Conservation (phyloP, 345 rosid species). For the Psidium guajava region DNA sequence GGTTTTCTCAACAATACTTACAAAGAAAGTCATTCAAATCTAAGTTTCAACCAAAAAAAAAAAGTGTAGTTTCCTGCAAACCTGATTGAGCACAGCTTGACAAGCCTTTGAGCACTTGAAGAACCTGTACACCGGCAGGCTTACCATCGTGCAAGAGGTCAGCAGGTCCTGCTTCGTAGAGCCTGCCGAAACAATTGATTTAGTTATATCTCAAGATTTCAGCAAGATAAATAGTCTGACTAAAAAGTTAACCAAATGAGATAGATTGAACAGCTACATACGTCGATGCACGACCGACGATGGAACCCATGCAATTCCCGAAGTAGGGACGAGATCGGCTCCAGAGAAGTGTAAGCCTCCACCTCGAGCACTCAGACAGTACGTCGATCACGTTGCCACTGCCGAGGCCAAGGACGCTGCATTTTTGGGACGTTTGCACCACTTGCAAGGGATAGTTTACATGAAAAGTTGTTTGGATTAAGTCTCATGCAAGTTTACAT, state of each 20-base stretch:
- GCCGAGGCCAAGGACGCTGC: constrained; percentile 45
- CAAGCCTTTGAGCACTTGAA: constrained; percentile 31
- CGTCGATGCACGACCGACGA: constrained; percentile 16
- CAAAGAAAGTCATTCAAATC: not conserved
- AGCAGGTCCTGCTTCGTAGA: constrained; percentile 58
- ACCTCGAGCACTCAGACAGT: constrained; percentile 55
- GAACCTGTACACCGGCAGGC: constrained; percentile 35
- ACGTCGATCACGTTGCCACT: constrained; percentile 47
- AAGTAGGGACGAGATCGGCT: constrained; percentile 43
- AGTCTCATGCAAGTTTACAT: no score
- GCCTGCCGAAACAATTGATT: constrained; percentile 24
- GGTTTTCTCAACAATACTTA: not conserved
- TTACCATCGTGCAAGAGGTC: constrained; percentile 47
- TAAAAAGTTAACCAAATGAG: not conserved
- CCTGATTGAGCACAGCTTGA: constrained; percentile 33
- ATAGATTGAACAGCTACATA: constrained; percentile 10
- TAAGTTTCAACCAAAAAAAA: not conserved
- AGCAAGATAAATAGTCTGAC: not conserved
- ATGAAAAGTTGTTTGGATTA: no score
- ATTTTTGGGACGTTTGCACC: no score
- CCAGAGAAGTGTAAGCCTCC: constrained; percentile 78
- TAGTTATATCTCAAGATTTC: not conserved
- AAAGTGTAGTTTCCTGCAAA: not conserved
- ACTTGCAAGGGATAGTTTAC: no score
- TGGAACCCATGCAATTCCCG: constrained; percentile 52